Percentiles rank a stretch among this genome's conserved stretches.
Conservation (phyloP, 2,329 filamentous ascomycete genomes). For the Ilyonectria mors-panacis region DNA sequence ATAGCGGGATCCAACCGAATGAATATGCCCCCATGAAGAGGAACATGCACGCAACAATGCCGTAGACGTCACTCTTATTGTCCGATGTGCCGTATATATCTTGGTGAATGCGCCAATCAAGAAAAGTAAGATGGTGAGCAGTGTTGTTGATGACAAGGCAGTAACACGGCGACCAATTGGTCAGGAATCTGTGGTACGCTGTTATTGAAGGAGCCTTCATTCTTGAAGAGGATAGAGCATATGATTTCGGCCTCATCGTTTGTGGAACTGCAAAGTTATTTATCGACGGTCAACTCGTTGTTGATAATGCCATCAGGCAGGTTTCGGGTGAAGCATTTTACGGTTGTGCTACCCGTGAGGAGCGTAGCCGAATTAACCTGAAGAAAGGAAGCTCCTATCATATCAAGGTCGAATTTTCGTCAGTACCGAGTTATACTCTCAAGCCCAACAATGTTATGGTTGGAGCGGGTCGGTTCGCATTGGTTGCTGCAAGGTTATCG, state of each 20-base stretch:
- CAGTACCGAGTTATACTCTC: conserved; percentile 70
- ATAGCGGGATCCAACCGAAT: conserved; percentile 49
- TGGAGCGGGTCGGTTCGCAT: conserved; percentile 73
- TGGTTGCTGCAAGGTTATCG: conserved; percentile 72
- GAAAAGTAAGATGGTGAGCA: conserved; percentile 15
- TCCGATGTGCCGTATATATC: conserved; percentile 43
- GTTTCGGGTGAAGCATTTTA: conserved; percentile 54
- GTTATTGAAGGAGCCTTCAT: conserved; percentile 73
- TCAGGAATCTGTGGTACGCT: conserved; percentile 71
- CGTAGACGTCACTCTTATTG: conserved; percentile 51
- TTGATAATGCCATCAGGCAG: conserved; percentile 50
- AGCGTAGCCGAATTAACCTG: conserved; percentile 70
- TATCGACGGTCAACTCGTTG: conserved; percentile 50
- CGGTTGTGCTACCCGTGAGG: conserved; percentile 72
- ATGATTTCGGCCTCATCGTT: conserved; percentile 52
- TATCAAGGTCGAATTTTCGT: conserved; percentile 72
- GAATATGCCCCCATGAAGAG: conserved; percentile 65
- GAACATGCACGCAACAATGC: conserved; percentile 63
- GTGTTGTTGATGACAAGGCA: too few relatives aligned
- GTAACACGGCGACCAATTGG: conserved; percentile 42
- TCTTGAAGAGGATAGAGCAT: conserved; percentile 66
- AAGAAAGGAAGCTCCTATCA: conserved; percentile 65
- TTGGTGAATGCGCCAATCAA: conserved; percentile 27
- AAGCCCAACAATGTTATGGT: conserved; percentile 65
- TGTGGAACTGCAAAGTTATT: conserved; percentile 52